Evolutionary conservation across 495 filamentous ascomycete genomes (phyloP).

Genomic region (Hypoxylon intermedium): DNA sequence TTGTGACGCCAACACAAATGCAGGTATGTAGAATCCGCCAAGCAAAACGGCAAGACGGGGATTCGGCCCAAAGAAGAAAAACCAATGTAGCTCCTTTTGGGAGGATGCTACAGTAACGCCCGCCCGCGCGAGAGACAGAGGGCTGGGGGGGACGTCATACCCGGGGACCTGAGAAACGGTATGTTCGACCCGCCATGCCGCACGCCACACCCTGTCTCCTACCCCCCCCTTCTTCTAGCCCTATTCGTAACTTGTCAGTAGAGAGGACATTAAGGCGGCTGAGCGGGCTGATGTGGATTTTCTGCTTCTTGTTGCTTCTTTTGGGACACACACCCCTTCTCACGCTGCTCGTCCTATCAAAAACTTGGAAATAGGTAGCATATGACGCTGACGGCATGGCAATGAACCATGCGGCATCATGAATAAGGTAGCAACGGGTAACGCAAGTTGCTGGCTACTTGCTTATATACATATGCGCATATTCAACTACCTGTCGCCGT

Average conservation of each 20-base stretch:
- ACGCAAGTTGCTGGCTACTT: background rate
- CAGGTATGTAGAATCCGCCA: background rate
- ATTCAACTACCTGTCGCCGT: background rate
- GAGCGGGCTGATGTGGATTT: slow-evolving; percentile 17
- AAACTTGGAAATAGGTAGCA: slow-evolving; percentile 31
- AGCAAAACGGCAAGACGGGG: slow-evolving; percentile 2
- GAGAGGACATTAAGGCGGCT: slow-evolving; percentile 16
- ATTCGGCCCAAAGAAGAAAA: slow-evolving; percentile 4
- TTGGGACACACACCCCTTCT: background rate
- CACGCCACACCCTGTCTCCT: background rate
- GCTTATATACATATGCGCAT: background rate
- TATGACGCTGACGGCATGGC: slow-evolving; percentile 38
- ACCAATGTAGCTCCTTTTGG: background rate
- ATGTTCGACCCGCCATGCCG: background rate
- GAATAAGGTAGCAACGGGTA: slow-evolving; percentile 29
- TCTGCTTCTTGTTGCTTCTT: background rate
- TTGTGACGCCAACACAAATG: slow-evolving; percentile 26
- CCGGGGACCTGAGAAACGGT: slow-evolving; percentile 1
- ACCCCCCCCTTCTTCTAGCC: slow-evolving; percentile 3
- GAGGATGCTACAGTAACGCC: background rate
- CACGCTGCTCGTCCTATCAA: slow-evolving; percentile 28
- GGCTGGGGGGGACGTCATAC: slow-evolving; percentile 27
- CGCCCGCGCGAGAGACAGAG: background rate
- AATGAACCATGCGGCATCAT: slow-evolving; percentile 12
- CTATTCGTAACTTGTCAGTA: slow-evolving; percentile 22